phyloP scores from a whole-genome alignment of 2,329 filamentous ascomycete genomes.

The Cylindrodendrum hubeiense region DNA sequence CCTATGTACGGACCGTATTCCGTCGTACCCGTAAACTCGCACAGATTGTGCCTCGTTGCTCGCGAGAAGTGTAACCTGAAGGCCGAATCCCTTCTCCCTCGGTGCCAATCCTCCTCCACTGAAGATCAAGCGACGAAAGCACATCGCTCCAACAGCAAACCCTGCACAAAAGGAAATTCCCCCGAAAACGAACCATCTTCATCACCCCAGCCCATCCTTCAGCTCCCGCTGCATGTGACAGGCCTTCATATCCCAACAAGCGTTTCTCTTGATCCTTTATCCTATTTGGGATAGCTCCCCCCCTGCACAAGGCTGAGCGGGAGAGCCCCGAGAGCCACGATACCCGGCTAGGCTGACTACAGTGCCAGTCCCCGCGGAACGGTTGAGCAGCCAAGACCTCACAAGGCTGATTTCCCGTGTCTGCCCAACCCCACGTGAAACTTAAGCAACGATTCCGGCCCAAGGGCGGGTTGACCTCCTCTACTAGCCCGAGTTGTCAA shows the following conservation, averaged over 20 bases:
- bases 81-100: not conserved
- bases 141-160: not conserved
- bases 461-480: not conserved
- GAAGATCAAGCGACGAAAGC: not conserved
- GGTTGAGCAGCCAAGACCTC: not conserved
- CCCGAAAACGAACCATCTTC: not conserved
- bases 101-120: not conserved
- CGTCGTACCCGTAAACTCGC: not conserved
- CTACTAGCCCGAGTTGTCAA: not conserved
- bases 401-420: constrained; percentile 10
- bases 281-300: not conserved
- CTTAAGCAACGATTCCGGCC: not conserved
- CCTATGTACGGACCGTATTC: not conserved
- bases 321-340: not conserved
- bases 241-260: not conserved
- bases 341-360: not conserved
- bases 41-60: not conserved
- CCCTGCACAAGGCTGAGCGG: constrained; percentile 3
- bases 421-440: not conserved
- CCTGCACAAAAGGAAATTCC: not conserved
- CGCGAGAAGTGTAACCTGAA: not conserved
- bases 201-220: not conserved
- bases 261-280: not conserved
- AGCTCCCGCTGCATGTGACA: not conserved
- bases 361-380: not conserved